A percentile compares a stretch with the other conserved stretches of the same genome.
Evolutionary conservation across 176 grass and related monocot species (phyloP).

Genomic region (Phoenix dactylifera): DNA sequence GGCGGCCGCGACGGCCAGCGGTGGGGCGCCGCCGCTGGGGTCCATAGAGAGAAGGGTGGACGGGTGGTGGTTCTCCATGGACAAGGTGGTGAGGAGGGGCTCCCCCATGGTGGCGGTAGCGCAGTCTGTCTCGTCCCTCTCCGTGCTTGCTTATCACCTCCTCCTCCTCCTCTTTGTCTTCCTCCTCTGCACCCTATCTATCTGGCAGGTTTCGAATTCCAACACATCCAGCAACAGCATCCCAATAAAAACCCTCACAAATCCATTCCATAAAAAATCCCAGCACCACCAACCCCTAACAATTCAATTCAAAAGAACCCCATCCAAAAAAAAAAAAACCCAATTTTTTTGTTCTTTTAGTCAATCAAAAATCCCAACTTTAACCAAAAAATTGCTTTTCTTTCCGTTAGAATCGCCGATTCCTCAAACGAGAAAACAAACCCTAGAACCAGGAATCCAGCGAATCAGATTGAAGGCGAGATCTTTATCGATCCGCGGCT

Average conservation of each 20-base stretch:
- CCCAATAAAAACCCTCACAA: not conserved
- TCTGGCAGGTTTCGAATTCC: slow-evolving; percentile 4
- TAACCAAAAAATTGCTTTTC: too few species aligned
- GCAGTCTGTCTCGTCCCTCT: slow-evolving; percentile 31
- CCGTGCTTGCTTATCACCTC: slow-evolving; percentile 21
- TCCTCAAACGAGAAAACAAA: too few species aligned
- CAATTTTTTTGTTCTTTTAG: not conserved
- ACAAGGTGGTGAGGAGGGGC: slow-evolving; percentile 49
- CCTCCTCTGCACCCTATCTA: slow-evolving; percentile 9
- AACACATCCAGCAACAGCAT: slow-evolving; percentile 1
- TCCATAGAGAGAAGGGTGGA: slow-evolving; percentile 77
- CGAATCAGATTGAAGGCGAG: not conserved
- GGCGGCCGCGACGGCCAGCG: slow-evolving; percentile 12
- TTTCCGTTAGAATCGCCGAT: too few species aligned
- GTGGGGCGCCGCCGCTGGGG: slow-evolving; percentile 16
- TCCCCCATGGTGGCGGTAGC: slow-evolving; percentile 39
- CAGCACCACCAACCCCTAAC: not conserved
- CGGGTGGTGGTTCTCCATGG: slow-evolving; percentile 64
- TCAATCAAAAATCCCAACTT: too few species aligned
- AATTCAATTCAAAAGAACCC: too few species aligned
- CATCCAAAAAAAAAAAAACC: not conserved
- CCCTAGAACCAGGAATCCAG: too few species aligned
- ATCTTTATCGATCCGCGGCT: not conserved
- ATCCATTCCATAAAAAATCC: slow-evolving; percentile 1
- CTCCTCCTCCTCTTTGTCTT: not conserved